Percentiles rank a stretch among this genome's conserved stretches.
These are phyloP conservation scores for Oryza brachyantha DNA, from an alignment of 176 grass and related monocot species.

Conservation along the genomic window DNA sequence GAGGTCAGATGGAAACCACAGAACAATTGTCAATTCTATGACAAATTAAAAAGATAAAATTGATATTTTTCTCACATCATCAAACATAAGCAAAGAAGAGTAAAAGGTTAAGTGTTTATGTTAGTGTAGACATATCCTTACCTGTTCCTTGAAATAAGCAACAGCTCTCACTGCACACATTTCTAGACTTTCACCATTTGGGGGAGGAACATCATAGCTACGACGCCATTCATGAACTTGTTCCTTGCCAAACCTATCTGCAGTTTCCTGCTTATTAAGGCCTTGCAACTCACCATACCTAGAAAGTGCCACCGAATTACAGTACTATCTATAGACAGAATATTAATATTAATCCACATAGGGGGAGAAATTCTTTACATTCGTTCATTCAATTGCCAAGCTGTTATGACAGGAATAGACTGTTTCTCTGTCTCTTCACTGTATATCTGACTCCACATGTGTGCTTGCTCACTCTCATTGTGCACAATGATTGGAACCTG, in stretches of 20 bases:
- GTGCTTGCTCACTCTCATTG: constrained; percentile 61
- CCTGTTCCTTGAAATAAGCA: constrained; percentile 87
- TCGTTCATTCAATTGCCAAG: constrained; percentile 90
- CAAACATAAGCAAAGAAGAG: not conserved
- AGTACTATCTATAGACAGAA: not conserved
- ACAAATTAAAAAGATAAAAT: not conserved
- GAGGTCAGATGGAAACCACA: not conserved
- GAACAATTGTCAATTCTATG: not conserved
- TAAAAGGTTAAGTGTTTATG: not conserved
- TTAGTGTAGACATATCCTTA: constrained; percentile 33
- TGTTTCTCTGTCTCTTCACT: constrained; percentile 85
- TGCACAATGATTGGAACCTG: constrained; percentile 70
- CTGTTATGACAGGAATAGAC: constrained; percentile 79
- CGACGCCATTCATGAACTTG: constrained; percentile 98
- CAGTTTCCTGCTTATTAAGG: constrained; percentile 97
- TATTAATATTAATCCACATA: not conserved
- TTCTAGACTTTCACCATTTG: constrained; percentile 93
- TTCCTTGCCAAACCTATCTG: constrained; percentile 74
- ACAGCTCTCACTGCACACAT: constrained; percentile 96
- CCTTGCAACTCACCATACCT: constrained; percentile 98
- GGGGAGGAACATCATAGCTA: constrained; percentile 96
- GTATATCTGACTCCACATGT: constrained; percentile 76
- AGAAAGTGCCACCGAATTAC: not conserved
- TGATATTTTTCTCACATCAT: not conserved
- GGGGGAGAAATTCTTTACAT: constrained; percentile 36